Conservation (phyloP, 306 rosid genomes). For the Vicia sativa region DNA sequence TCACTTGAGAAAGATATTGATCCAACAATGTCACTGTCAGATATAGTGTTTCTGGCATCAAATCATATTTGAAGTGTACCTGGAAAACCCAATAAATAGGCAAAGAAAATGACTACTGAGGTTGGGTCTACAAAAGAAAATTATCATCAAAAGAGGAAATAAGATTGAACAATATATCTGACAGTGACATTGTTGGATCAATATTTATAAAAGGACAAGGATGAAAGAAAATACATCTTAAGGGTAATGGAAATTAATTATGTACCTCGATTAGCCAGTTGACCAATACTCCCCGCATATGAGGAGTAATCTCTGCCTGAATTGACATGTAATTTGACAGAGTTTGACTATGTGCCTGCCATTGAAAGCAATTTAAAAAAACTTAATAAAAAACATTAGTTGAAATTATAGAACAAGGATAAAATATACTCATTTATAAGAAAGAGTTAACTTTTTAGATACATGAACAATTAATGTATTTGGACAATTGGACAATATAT, state of each 20-base stretch:
- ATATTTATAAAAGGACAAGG: constrained; percentile 3
- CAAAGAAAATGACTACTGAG: constrained; percentile 25
- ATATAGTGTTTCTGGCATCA: constrained; percentile 90
- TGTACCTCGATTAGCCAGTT: constrained; percentile 90
- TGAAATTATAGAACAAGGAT: constrained; percentile 8
- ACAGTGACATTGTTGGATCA: no score
- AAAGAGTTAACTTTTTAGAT: no score
- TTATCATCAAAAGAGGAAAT: constrained; percentile 10
- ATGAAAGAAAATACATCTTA: constrained; percentile 12
- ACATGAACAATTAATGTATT: no score
- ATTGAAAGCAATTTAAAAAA: constrained; percentile 19
- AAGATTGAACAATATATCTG: background rate
- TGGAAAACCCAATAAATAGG: constrained; percentile 38
- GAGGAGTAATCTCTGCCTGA: constrained; percentile 71
- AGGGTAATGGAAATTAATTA: constrained; percentile 26
- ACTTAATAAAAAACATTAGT: constrained; percentile 21
- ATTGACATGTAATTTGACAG: constrained; percentile 64
- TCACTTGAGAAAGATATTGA: constrained; percentile 76
- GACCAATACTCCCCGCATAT: constrained; percentile 82
- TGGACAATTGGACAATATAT: no score
- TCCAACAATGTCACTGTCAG: constrained; percentile 75
- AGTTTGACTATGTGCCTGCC: constrained; percentile 65
- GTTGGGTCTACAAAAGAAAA: constrained; percentile 4
- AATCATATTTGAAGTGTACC: constrained; percentile 88
- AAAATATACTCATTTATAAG: no score